phyloP scores from a whole-genome alignment of 306 rosid genomes.

The Citrullus amarus region DNA sequence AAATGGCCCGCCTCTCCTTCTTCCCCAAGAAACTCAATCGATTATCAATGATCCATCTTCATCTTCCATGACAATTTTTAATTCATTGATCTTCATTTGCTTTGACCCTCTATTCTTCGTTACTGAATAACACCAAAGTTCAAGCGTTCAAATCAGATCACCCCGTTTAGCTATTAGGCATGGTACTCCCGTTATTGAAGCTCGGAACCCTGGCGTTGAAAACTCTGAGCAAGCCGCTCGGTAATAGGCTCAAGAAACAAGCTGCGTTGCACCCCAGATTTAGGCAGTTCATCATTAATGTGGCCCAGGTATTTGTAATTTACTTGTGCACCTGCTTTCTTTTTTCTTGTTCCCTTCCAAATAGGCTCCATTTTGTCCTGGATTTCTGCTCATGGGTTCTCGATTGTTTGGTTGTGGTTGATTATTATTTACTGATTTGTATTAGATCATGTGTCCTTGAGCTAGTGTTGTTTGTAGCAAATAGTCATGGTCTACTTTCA shows the following conservation, averaged over 20 bases:
- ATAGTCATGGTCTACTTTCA: not conserved
- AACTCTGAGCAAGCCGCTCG: slow-evolving; percentile 88
- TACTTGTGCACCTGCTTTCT: not conserved
- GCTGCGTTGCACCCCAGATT: slow-evolving; percentile 72
- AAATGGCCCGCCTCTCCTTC: slow-evolving; percentile 16
- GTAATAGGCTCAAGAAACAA: slow-evolving; percentile 53
- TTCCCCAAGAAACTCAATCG: slow-evolving; percentile 26
- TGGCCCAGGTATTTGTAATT: slow-evolving; percentile 50
- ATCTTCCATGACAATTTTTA: not conserved
- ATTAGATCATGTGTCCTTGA: not conserved
- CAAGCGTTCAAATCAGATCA: slow-evolving; percentile 9
- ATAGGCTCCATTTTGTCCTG: not conserved
- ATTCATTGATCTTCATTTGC: not conserved
- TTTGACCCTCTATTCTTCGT: not conserved
- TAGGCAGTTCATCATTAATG: slow-evolving; percentile 46
- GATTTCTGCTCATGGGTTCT: not conserved
- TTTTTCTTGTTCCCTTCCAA: not conserved
- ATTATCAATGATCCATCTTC: not conserved
- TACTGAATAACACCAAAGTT: not conserved
- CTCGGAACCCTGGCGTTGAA: slow-evolving; percentile 65
- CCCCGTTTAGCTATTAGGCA: slow-evolving; percentile 2
- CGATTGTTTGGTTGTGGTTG: not conserved
- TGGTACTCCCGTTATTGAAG: slow-evolving; percentile 70
- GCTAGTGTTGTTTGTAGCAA: not conserved
- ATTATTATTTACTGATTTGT: not conserved